Conservation (phyloP, 495 filamentous ascomycete genomes). For the Penicillium arizonense region DNA sequence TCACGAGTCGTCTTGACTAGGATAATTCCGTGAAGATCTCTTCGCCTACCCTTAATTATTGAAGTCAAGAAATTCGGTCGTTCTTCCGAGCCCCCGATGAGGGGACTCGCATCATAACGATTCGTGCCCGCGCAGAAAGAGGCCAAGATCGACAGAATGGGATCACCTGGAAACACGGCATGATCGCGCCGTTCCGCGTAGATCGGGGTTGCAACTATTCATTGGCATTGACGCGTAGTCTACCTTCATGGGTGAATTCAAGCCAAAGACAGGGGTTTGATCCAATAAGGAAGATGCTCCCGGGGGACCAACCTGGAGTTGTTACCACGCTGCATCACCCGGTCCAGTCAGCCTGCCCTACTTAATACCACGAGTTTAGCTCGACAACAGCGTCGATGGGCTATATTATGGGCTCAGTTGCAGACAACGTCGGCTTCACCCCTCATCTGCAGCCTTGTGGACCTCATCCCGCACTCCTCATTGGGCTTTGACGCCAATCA, state of each 20-base stretch:
- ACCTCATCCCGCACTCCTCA: conserved; percentile 1
- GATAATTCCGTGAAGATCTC: background rate
- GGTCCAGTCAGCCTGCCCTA: conserved; percentile 25
- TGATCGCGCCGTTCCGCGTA: conserved; percentile 16
- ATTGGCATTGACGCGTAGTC: conserved; percentile 3
- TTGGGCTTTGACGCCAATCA: conserved; percentile 7
- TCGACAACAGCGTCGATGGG: background rate
- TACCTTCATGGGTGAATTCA: conserved; percentile 16
- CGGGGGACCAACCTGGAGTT: conserved; percentile 2
- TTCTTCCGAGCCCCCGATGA: background rate
- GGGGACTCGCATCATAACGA: background rate
- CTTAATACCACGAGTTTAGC: background rate
- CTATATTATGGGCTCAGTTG: conserved; percentile 9
- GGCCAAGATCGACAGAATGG: conserved; percentile 5
- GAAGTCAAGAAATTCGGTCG: background rate
- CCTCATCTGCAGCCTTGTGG: conserved; percentile 10
- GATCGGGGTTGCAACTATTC: background rate
- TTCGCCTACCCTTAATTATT: too few relatives aligned
- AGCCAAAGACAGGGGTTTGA: background rate
- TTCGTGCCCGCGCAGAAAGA: conserved; percentile 7
- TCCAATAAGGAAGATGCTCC: conserved; percentile 8
- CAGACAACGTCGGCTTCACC: background rate
- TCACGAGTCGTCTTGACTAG: background rate
- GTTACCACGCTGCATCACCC: conserved; percentile 21
- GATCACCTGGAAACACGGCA: conserved; percentile 22